Percentiles rank a stretch among this genome's conserved stretches.
phyloP scores from a whole-genome alignment of 2,329 filamentous ascomycete species.

The Botrytis tulipae region DNA sequence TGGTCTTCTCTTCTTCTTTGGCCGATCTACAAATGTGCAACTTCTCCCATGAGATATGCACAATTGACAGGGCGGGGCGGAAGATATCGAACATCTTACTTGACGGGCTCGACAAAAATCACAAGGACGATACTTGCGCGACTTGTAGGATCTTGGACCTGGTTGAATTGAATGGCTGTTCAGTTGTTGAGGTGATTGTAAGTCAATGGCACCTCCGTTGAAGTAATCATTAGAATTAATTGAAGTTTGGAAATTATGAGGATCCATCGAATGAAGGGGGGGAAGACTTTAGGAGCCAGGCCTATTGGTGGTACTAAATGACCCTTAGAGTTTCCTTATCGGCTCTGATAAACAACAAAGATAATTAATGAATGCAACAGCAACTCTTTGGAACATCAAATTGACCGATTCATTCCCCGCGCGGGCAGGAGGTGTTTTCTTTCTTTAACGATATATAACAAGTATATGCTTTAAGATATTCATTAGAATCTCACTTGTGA shows the following conservation, averaged over 20 bases:
- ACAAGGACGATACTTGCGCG: constrained; percentile 43
- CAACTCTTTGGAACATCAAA: neutral
- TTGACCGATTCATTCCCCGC: constrained; percentile 8
- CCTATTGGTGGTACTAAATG: constrained; percentile 1
- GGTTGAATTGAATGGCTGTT: constrained; percentile 29
- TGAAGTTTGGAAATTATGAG: constrained; percentile 11
- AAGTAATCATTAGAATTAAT: constrained; percentile 1
- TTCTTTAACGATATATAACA: neutral
- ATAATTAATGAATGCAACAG: neutral
- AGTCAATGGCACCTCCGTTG: neutral
- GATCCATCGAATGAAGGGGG: constrained; percentile 6
- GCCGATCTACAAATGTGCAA: constrained; percentile 46
- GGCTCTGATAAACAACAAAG: neutral
- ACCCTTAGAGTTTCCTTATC: neutral
- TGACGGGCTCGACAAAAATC: constrained; percentile 39
- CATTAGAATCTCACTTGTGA: neutral
- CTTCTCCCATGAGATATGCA: constrained; percentile 45
- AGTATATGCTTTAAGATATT: neutral
- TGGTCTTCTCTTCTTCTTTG: constrained; percentile 38
- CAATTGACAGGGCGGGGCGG: constrained; percentile 44
- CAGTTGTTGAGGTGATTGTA: constrained; percentile 25
- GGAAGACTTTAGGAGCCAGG: neutral
- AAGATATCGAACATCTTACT: constrained; percentile 43
- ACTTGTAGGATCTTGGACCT: constrained; percentile 38
- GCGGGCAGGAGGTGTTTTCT: neutral